phyloP scores from a whole-genome alignment of 192 early-diverging fungal genomes.

The Oehlia diaphana region DNA sequence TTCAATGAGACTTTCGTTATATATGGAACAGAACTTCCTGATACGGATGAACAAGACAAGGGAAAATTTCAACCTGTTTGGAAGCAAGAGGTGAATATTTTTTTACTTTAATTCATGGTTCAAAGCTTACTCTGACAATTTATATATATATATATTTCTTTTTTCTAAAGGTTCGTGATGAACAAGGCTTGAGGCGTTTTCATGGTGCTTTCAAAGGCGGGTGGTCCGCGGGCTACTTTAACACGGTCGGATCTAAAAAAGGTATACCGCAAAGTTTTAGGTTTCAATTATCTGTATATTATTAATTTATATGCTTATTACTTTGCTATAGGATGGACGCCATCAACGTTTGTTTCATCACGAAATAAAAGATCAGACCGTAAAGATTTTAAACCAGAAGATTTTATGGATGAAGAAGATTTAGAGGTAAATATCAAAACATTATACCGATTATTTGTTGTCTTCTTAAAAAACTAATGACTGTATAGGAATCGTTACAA shows the following conservation, averaged over 20 bases:
- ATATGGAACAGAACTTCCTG: constrained; percentile 48
- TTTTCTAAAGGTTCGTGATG: constrained; percentile 50
- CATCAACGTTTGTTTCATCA: constrained; percentile 77
- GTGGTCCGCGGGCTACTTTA: constrained; percentile 93
- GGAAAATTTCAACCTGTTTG: constrained; percentile 50
- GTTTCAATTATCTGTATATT: background rate
- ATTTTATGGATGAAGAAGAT: constrained; percentile 99
- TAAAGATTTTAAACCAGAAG: constrained; percentile 62
- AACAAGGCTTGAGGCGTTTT: constrained; percentile 74
- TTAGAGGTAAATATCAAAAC: constrained; percentile 50
- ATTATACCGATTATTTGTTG: background rate
- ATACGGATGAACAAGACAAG: constrained; percentile 31
- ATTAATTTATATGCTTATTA: background rate
- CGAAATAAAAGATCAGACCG: constrained; percentile 59
- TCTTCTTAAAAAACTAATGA: too few species aligned
- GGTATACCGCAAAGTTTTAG: constrained; percentile 48
- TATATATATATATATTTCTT: too few species aligned
- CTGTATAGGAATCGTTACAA: constrained; percentile 47
- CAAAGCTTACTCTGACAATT: background rate
- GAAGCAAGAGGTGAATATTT: constrained; percentile 45
- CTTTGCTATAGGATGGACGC: constrained; percentile 66
- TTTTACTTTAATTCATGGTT: background rate
- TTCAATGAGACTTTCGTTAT: constrained; percentile 37
- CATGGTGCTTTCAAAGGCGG: constrained; percentile 94
- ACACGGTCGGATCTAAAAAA: constrained; percentile 95